Evolutionary conservation across 2,329 filamentous ascomycete species (phyloP), one percentile per base, ranked within the genome.

Genomic region (Amauroascus verrucosus): DNA sequence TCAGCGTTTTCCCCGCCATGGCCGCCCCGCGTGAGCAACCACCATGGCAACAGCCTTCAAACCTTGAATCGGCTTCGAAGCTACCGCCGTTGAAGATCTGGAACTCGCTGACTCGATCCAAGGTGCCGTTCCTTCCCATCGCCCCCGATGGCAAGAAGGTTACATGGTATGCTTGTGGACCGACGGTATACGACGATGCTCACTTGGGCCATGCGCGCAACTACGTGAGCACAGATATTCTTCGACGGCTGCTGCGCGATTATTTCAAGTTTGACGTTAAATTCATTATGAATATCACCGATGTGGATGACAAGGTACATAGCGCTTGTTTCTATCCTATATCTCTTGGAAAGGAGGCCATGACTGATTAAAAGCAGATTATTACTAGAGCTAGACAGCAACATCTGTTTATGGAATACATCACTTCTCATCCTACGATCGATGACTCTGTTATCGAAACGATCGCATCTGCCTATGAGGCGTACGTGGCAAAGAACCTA

Each of bases 211-310:
- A 95, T 70, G 88, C 87, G 28, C 78, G 88, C 61, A 95, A 95
- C 72, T 95, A 95, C 78, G 86, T 95, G 58, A 87, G 84, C 48
- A 91, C 87, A 44, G 89, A 95, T 68, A 89, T 95, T 59, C 83
- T 95, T 61, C 80, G 89, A 57, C 82, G 89, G 62, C 87, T 95
- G 62, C 72, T 95, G 69, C 76, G 79, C 63, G 82, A 91, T 67
- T 91, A 93, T 70, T 94, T 95, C 67, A 81, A 82, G 57, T 93
- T 86, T 68, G 75, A 88, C 40, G 81, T 95, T 60, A 81, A 83
- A 56, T 95, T 94, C 71, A 86, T 95, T 59, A 93, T 94, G 84
- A 95, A 95, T 71, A 88, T 93, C 58, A 95, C 89, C 26, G 89
- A 91, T 62, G 79, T 91, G 37, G 85, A 89, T 61, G 83, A 86